Evolutionary conservation across 2,329 filamentous ascomycete genomes (phyloP).

Genomic region (Anthostomella pinea): DNA sequence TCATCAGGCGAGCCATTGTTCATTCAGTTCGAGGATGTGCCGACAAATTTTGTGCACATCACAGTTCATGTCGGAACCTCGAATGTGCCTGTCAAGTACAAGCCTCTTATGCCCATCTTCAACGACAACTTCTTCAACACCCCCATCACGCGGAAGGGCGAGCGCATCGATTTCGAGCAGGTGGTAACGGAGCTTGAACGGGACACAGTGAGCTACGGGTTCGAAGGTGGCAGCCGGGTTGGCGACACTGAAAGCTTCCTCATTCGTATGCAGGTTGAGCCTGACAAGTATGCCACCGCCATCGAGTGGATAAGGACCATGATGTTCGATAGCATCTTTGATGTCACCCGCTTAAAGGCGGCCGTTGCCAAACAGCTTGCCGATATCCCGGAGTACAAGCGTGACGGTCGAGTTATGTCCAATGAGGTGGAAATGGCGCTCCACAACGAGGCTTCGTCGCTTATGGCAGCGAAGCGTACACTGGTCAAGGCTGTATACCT

Average conservation of each 20-base stretch:
- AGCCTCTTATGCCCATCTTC: conserved; percentile 81
- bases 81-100: conserved; percentile 73
- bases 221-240: conserved; percentile 65
- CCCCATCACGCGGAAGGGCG: conserved; percentile 73
- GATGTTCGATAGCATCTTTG: conserved; percentile 87
- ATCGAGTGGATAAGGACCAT: conserved; percentile 83
- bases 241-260: conserved; percentile 79
- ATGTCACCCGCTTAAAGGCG: conserved; percentile 63
- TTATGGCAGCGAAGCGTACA: conserved; percentile 73
- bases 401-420: conserved; percentile 71
- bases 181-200: conserved; percentile 88
- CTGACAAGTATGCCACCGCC: conserved; percentile 78
- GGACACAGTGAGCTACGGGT: conserved; percentile 81
- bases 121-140: conserved; percentile 93
- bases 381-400: conserved; percentile 89
- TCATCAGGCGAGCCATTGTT: conserved; percentile 69
- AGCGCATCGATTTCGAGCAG: conserved; percentile 81
- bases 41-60: conserved; percentile 87
- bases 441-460: conserved; percentile 73
- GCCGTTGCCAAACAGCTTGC: conserved; percentile 77
- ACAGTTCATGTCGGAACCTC: conserved; percentile 77
- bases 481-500: conserved; percentile 86
- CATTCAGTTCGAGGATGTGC: conserved; percentile 94
- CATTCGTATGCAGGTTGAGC: conserved; percentile 81
- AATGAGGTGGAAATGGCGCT: conserved; percentile 70